Conservation (phyloP, 2,329 filamentous ascomycete genomes). For the Metarhizium robertsii region DNA sequence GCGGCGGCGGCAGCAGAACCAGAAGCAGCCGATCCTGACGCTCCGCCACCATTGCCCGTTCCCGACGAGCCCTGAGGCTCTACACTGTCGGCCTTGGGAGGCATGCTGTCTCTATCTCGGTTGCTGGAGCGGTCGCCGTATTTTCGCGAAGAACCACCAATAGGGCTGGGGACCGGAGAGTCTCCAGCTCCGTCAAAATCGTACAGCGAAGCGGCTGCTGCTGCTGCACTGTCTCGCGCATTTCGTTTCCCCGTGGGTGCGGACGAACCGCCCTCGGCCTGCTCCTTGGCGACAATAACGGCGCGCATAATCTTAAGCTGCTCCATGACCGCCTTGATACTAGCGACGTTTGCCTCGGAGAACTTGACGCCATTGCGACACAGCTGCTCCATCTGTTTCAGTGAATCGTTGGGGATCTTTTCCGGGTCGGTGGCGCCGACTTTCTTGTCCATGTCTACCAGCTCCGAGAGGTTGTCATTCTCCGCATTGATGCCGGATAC, state of each 20-base stretch:
- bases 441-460: slow-evolving; percentile 31
- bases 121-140: slow-evolving; percentile 28
- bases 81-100: slow-evolving; percentile 46
- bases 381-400: slow-evolving; percentile 33
- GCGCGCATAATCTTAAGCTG: slow-evolving; percentile 33
- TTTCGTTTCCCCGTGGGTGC: slow-evolving; percentile 13
- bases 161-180: slow-evolving; percentile 35
- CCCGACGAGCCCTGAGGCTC: slow-evolving; percentile 36
- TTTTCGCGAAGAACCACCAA: slow-evolving; percentile 25
- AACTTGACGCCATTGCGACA: slow-evolving; percentile 32
- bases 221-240: slow-evolving; percentile 13
- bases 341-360: slow-evolving; percentile 27
- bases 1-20: not conserved
- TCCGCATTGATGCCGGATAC: slow-evolving; percentile 31
- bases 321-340: slow-evolving; percentile 29
- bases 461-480: slow-evolving; percentile 29
- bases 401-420: slow-evolving; percentile 25
- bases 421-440: slow-evolving; percentile 28
- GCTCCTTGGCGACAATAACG: slow-evolving; percentile 34
- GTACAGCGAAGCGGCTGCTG: slow-evolving; percentile 27
- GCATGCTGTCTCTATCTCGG: slow-evolving; percentile 40
- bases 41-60: not conserved
- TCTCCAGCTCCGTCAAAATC: slow-evolving; percentile 36
- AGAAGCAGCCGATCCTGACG: not conserved
- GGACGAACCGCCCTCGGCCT: slow-evolving; percentile 20